Evolutionary conservation across 2,329 filamentous ascomycete species (phyloP), one percentile per base, ranked within the genome.

Genomic region (Sordariomycetes sp.): DNA sequence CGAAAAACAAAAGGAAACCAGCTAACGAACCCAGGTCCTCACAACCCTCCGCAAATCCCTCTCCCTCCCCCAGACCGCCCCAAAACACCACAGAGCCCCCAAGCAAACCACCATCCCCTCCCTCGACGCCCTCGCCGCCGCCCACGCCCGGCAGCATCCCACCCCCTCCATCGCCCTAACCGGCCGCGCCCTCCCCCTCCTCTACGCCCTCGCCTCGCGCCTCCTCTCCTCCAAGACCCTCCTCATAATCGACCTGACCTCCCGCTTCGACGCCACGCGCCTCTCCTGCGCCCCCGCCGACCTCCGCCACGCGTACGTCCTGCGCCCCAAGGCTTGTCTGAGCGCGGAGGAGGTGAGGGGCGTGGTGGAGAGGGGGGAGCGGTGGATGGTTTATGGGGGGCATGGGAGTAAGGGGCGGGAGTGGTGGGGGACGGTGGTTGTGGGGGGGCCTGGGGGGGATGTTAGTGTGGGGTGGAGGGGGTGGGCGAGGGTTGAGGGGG

Each of bases 391-490:
- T 5, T 83, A 84, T 65, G 72, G 73, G 58, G 57, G 11, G 61
- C 72, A 35, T 72, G 65, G 64, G 43, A 81, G 77, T 61, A 70
- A 71, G 5, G 67, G 63, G 28, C 74, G 81, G 3, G 73, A 76
- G 60, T 82, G 77, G 75, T 84, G 81, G 81, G 81, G 81, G n/a
- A 81, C 78, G 1, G 63, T 84, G 28, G 74, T 83, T 5, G 63
- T 83, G 46, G 79, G 78, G 11, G 74, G 73, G 0, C 62, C 66
- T 32, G 68, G 68, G 5, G 67, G 68, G 1, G 70, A 71, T 22
- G 64, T 71, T 55, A 60, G 71, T 50, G 64, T 66, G 10, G 55
- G 62, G 28, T 73, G 70, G 70, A 72, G 68, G 60, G 81, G 81
- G 11, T 84, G 81, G 81, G 63, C 83, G 58, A 71, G 74, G 12